Evolutionary conservation across 73 alveolate genomes (phyloP), one percentile per base, ranked within the genome.

Genomic region (Paramecium tetraurelia): DNA sequence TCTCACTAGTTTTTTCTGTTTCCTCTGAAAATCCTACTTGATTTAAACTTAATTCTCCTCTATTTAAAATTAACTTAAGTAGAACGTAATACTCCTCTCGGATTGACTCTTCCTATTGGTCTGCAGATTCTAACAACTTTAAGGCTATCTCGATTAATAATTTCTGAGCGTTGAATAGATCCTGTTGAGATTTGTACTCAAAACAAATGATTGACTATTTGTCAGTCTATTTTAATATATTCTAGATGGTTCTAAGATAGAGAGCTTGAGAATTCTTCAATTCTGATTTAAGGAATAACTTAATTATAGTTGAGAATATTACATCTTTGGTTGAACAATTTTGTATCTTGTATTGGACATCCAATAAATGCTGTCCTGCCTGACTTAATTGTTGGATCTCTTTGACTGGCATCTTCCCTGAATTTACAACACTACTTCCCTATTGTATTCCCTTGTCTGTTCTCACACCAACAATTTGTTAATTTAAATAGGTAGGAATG

Each of bases 131-230:
- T 22, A 92, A 58, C 2, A 95, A 88, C 31, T 95, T 96, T 24
- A 10, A 53, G 7, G 97, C 98, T 18, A 94, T 57, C 27, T 92
- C 96, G 3, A 95, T 95, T 50, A 95, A 41, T 18, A 75, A 44
- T 36, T 92, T 85, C 43, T 95, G 58, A 20, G 97, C 95, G 18
- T 88, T 92, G 6, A 94, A 76, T 43, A 95, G 48, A 31, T 93
- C 95, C 24, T 80, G 33, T 92, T 95, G 88, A 57, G 93, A 63
- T 53, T 59, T 88, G 68, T 96, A 96, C 24, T 85, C 80, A 75
- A 95, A 96, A 21, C 96, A 88, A 58, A 88, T 86, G 95, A 96
- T 96, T 8, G 98, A 95, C 18, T 92, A 46, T 92, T 95, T 92
- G 20, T 92, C 86, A 58, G 95, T 59, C 35, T 24, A 22, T 11